phyloP scores from a whole-genome alignment of 1,284 basidiomycete genomes.

The Cutaneotrichosporon daszewskae region DNA sequence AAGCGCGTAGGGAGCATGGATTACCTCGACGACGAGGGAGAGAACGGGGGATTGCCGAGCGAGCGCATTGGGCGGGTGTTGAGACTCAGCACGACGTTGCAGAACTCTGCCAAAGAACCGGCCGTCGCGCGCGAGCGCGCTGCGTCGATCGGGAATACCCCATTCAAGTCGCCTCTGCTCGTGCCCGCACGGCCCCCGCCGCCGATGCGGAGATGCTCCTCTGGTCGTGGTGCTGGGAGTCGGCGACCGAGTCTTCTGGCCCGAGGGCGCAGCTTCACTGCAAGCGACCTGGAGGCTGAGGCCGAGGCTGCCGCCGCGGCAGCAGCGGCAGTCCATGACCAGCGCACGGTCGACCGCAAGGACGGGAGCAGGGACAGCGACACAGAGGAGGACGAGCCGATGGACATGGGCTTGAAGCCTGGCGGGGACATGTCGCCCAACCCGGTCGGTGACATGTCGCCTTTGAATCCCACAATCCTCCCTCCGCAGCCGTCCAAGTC shows the following conservation, averaged over 20 bases:
- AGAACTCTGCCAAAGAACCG: conserved; percentile 24
- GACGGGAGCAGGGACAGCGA: neutral
- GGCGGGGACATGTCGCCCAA: neutral
- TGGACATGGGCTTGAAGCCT: neutral
- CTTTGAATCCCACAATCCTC: neutral
- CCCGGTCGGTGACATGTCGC: neutral
- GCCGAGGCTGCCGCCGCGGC: conserved; percentile 1
- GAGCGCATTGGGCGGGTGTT: conserved; percentile 24
- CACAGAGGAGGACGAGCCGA: neutral
- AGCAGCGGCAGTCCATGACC: neutral
- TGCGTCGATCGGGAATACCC: neutral
- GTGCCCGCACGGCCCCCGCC: too few species aligned
- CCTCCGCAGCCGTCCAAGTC: neutral
- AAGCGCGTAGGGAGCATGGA: conserved; percentile 7
- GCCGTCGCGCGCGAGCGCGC: neutral
- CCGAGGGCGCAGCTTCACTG: conserved; percentile 44
- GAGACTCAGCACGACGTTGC: conserved; percentile 33
- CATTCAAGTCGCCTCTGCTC: too few species aligned
- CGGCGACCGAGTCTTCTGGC: conserved; percentile 34
- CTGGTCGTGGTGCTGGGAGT: conserved; percentile 15
- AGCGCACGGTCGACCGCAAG: neutral
- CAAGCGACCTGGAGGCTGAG: conserved; percentile 37
- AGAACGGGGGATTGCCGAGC: conserved; percentile 6
- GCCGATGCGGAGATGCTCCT: conserved; percentile 14
- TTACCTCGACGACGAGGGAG: conserved; percentile 17